Conservation (phyloP, 2,329 filamentous ascomycete genomes). For the Capronia americana region DNA sequence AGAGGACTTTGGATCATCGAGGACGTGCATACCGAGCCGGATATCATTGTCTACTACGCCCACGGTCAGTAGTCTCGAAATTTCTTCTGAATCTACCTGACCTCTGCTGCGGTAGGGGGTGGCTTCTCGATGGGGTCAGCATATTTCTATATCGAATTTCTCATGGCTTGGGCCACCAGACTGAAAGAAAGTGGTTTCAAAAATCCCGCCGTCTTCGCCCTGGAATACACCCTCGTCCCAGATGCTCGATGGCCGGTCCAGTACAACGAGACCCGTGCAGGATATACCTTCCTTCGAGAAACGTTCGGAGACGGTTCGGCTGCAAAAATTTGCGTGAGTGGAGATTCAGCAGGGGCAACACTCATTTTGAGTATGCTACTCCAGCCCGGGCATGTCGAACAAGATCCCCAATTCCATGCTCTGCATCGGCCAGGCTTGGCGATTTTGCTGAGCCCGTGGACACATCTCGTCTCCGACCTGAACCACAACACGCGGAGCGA, state of each 20-base stretch:
- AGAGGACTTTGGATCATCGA: constrained; percentile 73
- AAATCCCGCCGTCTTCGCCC: constrained; percentile 78
- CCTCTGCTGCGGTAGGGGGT: constrained; percentile 61
- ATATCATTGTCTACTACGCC: constrained; percentile 81
- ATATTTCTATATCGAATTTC: constrained; percentile 85
- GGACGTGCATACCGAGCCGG: constrained; percentile 64
- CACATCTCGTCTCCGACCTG: constrained; percentile 70
- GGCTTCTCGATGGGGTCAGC: constrained; percentile 83
- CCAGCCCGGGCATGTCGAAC: constrained; percentile 58
- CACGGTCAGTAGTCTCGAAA: constrained; percentile 63
- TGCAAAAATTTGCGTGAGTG: constrained; percentile 70
- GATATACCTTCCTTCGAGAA: constrained; percentile 58
- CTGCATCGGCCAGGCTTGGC: constrained; percentile 63
- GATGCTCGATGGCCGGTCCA: constrained; percentile 76
- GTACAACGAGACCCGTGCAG: constrained; percentile 70
- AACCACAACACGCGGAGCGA: constrained; percentile 75
- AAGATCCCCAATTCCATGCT: constrained; percentile 40
- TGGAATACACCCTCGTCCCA: constrained; percentile 82
- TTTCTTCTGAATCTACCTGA: constrained; percentile 24
- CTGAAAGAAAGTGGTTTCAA: constrained; percentile 69
- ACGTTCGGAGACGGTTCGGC: constrained; percentile 36
- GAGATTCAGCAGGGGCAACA: constrained; percentile 80
- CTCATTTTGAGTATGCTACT: constrained; percentile 76
- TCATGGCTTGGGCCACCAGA: constrained; percentile 73
- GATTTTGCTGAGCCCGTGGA: constrained; percentile 80